Conservation (phyloP, 768 basidiomycete genomes). For the Calocybe cyanea region DNA sequence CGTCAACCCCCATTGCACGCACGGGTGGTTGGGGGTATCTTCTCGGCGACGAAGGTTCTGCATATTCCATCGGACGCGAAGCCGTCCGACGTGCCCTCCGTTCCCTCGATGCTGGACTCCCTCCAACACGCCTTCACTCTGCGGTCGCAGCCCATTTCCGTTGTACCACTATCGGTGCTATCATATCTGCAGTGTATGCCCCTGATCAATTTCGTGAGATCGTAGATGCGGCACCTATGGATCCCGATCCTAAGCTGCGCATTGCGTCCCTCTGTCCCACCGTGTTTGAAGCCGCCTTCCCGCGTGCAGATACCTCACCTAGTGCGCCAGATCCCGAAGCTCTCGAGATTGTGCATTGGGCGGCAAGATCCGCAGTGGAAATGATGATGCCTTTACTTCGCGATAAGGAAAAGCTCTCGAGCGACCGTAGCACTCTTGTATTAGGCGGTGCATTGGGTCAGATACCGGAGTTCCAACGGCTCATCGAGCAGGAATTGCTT, state of each 20-base stretch:
- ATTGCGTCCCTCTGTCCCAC: conserved; percentile 19
- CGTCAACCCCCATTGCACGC: conserved; percentile 15
- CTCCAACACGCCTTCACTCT: conserved; percentile 17
- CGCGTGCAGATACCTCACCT: not conserved
- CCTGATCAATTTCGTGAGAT: conserved; percentile 13
- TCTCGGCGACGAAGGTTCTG: conserved; percentile 25
- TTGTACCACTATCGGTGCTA: conserved; percentile 15
- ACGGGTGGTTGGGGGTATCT: conserved; percentile 25
- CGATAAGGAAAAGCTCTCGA: not conserved
- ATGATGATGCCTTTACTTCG: conserved; percentile 9
- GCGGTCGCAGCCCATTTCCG: conserved; percentile 17
- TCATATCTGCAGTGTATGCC: conserved; percentile 21
- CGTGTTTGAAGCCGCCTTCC: conserved; percentile 20
- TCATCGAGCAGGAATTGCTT: conserved; percentile 13
- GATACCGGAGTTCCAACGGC: conserved; percentile 12
- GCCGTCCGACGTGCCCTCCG: conserved; percentile 19
- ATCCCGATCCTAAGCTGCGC: conserved; percentile 22
- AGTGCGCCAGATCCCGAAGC: conserved; percentile 19
- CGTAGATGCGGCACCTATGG: conserved; percentile 1
- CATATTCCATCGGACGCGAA: conserved; percentile 21
- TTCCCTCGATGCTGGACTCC: conserved; percentile 14
- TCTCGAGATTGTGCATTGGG: conserved; percentile 16
- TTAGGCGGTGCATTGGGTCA: conserved; percentile 23
- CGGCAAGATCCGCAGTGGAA: conserved; percentile 15
- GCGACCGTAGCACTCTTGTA: conserved; percentile 16